Conservation (phyloP, 1,139 yeast species). For the Hyphopichia fennica region DNA sequence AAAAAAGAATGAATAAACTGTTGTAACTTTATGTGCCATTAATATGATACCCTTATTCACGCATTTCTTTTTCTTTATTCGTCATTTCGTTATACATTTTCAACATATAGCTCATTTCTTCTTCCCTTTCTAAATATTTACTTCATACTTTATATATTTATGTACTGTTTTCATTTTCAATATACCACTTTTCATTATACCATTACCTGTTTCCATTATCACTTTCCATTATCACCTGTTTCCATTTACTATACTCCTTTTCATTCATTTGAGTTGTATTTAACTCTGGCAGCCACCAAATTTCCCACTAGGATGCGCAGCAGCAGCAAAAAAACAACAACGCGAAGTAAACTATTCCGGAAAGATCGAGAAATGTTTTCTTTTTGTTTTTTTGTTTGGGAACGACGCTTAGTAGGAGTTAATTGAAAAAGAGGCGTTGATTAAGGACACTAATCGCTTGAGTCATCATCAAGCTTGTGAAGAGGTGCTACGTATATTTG, state of each 20-base stretch:
- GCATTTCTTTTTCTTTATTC: background rate
- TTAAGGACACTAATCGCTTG: background rate
- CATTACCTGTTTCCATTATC: no score
- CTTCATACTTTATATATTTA: background rate
- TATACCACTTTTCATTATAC: background rate
- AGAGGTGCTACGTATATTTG: no score
- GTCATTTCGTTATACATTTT: background rate
- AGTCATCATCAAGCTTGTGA: no score
- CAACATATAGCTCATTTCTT: background rate
- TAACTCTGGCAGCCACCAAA: background rate
- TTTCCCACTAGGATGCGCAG: no score
- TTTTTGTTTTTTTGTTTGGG: no score
- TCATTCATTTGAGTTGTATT: no score
- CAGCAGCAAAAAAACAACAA: background rate
- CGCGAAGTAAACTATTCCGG: background rate
- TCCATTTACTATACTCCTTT: no score
- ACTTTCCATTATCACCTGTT: no score
- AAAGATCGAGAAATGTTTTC: background rate
- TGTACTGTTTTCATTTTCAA: background rate
- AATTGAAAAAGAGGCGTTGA: no score
- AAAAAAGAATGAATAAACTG: background rate
- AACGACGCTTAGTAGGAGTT: no score
- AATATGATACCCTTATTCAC: background rate
- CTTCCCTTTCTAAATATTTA: background rate
- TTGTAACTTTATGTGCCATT: conserved; percentile 6